Evolutionary conservation across 2,329 filamentous ascomycete genomes (phyloP).

Genomic region (Atkinsonella texensis): DNA sequence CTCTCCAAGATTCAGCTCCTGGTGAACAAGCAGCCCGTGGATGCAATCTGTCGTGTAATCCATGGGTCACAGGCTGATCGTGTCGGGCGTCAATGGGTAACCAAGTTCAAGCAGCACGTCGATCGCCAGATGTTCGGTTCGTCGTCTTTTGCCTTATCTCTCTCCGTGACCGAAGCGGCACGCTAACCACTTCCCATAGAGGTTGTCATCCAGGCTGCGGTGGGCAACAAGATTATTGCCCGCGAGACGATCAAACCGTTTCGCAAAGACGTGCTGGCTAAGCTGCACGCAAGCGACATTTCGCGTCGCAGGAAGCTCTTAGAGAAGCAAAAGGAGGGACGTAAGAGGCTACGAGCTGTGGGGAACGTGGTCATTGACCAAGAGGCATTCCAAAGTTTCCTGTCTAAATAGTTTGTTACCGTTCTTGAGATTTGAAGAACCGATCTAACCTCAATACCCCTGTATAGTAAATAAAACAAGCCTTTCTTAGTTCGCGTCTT

Average conservation of each 20-base stretch:
- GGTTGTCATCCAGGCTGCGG: conserved; percentile 84
- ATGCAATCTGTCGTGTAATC: conserved; percentile 85
- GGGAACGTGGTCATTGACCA: conserved; percentile 96
- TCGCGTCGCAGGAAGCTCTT: conserved; percentile 72
- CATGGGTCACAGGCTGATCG: conserved; percentile 72
- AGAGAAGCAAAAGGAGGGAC: conserved; percentile 93
- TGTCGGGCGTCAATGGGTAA: conserved; percentile 77
- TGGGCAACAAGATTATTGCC: conserved; percentile 72
- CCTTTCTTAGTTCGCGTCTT: neutral
- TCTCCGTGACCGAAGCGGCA: neutral
- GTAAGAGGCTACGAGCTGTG: conserved; percentile 72
- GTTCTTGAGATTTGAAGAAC: neutral
- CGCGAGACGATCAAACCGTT: conserved; percentile 94
- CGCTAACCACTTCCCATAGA: conserved; percentile 34
- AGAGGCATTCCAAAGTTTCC: conserved; percentile 85
- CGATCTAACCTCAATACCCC: neutral
- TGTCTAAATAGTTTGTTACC: conserved; percentile 52
- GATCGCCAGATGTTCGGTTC: conserved; percentile 80
- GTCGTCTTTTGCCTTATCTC: conserved; percentile 9
- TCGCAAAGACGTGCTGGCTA: conserved; percentile 85
- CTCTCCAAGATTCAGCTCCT: conserved; percentile 85
- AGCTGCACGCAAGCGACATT: conserved; percentile 85
- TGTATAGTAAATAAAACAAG: neutral
- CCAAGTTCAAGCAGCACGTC: conserved; percentile 94
- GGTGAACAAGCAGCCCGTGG: conserved; percentile 86